Evolutionary conservation across 768 basidiomycete species (phyloP).

Genomic region (Boletus eberwhitei): DNA sequence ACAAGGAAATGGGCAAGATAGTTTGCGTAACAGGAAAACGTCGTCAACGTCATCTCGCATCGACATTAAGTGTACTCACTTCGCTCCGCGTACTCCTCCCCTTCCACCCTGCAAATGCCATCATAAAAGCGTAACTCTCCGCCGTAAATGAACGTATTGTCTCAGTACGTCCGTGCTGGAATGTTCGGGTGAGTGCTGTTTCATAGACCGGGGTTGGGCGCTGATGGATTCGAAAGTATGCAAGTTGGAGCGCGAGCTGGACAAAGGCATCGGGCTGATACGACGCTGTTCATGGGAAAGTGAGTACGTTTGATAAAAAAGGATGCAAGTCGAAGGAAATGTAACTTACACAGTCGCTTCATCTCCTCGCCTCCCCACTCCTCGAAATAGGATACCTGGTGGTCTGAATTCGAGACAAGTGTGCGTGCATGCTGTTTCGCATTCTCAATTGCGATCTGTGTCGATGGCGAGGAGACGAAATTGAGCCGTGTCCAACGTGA

Average conservation of each 20-base stretch:
- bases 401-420: constrained; percentile 77
- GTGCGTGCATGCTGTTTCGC: constrained; percentile 55
- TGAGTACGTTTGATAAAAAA: neutral
- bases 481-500: constrained; percentile 61
- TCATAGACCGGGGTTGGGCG: constrained; percentile 89
- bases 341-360: constrained; percentile 57
- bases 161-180: constrained; percentile 86
- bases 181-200: constrained; percentile 84
- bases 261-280: constrained; percentile 79
- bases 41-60: neutral
- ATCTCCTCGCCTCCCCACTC: constrained; percentile 90
- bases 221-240: constrained; percentile 79
- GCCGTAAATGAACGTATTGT: constrained; percentile 74
- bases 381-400: constrained; percentile 76
- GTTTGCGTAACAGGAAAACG: constrained; percentile 1
- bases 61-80: constrained; percentile 8
- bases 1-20: constrained; percentile 26
- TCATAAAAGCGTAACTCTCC: constrained; percentile 64
- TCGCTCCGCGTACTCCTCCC: constrained; percentile 1
- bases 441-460: constrained; percentile 51
- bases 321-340: neutral
- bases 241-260: constrained; percentile 89
- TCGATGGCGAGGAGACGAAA: constrained; percentile 66
- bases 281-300: constrained; percentile 36
- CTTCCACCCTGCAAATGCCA: constrained; percentile 18